A percentile compares a stretch with the other conserved stretches of the same genome.
These are phyloP conservation scores for Syzygium jambos DNA, from an alignment of 345 rosid genomes.

Conservation along the genomic window DNA sequence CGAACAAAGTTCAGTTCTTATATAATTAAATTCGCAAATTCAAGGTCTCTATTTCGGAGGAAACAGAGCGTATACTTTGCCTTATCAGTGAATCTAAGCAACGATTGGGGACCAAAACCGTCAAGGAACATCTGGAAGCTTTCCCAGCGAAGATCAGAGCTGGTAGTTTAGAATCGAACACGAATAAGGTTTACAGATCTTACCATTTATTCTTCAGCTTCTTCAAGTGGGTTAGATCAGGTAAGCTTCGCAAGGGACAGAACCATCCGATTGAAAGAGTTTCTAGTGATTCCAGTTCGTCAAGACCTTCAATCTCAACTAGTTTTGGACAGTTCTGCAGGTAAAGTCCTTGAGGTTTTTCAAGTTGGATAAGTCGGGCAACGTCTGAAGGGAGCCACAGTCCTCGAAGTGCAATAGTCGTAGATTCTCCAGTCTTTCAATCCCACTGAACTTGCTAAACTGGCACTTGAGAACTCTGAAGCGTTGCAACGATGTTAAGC, in stretches of 20 bases:
- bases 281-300: neutral
- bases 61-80: neutral
- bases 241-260: neutral
- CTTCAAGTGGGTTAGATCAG: neutral
- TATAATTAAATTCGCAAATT: accelerated
- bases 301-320: neutral
- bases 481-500: neutral
- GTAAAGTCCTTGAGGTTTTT: neutral
- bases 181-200: neutral
- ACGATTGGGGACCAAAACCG: neutral
- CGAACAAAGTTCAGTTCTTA: neutral
- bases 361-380: neutral
- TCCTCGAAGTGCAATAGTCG: neutral
- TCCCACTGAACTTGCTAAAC: neutral
- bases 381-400: neutral
- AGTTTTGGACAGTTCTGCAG: neutral
- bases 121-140: neutral
- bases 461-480: accelerated
- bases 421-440: neutral
- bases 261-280: neutral
- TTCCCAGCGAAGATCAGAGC: neutral
- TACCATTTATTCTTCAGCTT: neutral
- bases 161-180: neutral
- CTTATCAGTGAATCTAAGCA: neutral
- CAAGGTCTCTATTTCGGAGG: neutral